phyloP scores from a whole-genome alignment of 164 flowering plant genomes.

The Protea cynaroides region DNA sequence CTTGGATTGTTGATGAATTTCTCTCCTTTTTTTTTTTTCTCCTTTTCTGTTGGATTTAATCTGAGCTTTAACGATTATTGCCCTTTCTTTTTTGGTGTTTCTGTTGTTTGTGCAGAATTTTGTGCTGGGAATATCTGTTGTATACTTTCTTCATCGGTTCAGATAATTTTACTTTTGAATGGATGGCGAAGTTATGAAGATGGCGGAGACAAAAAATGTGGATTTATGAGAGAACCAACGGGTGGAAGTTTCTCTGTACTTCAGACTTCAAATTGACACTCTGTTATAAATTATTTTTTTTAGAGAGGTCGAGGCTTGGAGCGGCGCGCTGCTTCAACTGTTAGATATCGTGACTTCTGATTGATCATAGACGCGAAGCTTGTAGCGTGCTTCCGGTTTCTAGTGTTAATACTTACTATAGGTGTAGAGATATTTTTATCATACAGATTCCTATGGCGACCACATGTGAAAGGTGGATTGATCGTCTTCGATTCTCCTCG shows the following conservation, averaged over 20 bases:
- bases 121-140: neutral
- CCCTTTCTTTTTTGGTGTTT: neutral
- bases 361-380: conserved; percentile 27
- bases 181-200: neutral
- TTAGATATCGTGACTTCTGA: conserved; percentile 32
- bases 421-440: conserved; percentile 1
- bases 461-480: conserved; percentile 70
- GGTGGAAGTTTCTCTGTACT: neutral
- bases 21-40: neutral
- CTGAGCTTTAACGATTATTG: neutral
- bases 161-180: neutral
- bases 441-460: conserved; percentile 38
- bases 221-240: neutral
- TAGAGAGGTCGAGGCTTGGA: conserved; percentile 1
- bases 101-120: neutral
- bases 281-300: neutral
- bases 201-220: neutral
- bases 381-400: neutral
- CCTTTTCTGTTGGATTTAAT: neutral
- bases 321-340: conserved; percentile 22
- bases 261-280: neutral
- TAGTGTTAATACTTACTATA: neutral
- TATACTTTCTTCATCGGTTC: neutral
- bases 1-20: neutral
- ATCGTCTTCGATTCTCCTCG: neutral